These are phyloP conservation scores for Microcyclosporella mali DNA, from an alignment of 2,329 filamentous ascomycete species.

Conservation along the genomic window DNA sequence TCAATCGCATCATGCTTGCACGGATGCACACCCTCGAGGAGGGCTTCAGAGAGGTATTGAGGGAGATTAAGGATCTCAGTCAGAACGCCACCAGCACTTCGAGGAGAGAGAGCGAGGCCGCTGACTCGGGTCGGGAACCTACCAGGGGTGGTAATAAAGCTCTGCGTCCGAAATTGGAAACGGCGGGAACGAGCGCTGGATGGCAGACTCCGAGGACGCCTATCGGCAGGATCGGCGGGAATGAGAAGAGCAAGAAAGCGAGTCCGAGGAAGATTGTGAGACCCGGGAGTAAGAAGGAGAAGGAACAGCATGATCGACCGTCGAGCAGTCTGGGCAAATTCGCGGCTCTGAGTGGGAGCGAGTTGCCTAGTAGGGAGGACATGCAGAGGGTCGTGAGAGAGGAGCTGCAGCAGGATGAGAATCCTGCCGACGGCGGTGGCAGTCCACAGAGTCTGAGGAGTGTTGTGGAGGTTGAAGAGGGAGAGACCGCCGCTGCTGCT, in stretches of 20 bases:
- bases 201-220: slow-evolving; percentile 22
- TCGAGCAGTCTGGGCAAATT: slow-evolving; percentile 7
- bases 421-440: neutral
- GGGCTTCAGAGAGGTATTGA: slow-evolving; percentile 66
- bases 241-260: slow-evolving; percentile 17
- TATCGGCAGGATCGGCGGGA: slow-evolving; percentile 19
- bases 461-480: slow-evolving; percentile 15
- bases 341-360: no score
- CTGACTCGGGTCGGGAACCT: slow-evolving; percentile 11
- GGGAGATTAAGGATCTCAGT: slow-evolving; percentile 31
- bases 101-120: slow-evolving; percentile 26
- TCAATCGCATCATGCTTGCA: slow-evolving; percentile 72
- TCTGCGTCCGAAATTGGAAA: slow-evolving; percentile 14
- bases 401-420: slow-evolving; percentile 1
- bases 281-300: slow-evolving; percentile 15
- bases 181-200: slow-evolving; percentile 4
- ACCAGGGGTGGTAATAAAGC: slow-evolving; percentile 2
- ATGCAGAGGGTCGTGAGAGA: slow-evolving; percentile 8
- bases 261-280: slow-evolving; percentile 24
- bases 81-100: slow-evolving; percentile 20
- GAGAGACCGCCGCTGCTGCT: slow-evolving; percentile 5
- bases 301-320: slow-evolving; percentile 16
- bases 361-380: slow-evolving; percentile 5
- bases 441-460: slow-evolving; percentile 21
- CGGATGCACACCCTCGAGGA: slow-evolving; percentile 92